Conservation (phyloP, 345 rosid genomes). For the Boechera divaricarpa region DNA sequence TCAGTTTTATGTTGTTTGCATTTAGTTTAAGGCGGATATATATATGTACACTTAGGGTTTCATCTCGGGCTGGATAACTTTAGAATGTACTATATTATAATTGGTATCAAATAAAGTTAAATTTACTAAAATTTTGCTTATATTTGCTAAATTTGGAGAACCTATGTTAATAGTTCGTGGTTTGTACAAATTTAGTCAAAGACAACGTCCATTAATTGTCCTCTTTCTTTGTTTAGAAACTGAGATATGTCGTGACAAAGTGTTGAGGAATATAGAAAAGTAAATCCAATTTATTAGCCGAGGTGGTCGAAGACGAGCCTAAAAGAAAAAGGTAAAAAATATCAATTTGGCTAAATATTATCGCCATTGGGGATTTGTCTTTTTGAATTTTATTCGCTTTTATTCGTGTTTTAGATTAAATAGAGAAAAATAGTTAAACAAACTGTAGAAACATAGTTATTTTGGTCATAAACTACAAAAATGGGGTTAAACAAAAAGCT, state of each 20-base stretch:
- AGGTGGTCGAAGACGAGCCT: too few species aligned
- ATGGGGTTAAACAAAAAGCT: too few species aligned
- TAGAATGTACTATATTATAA: constrained; percentile 26
- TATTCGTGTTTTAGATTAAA: background rate
- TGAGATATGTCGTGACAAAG: background rate
- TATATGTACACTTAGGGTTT: constrained; percentile 1
- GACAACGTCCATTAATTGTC: constrained; percentile 5
- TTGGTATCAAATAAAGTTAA: constrained; percentile 5
- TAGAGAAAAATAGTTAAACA: background rate
- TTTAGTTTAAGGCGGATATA: background rate
- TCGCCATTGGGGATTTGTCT: background rate
- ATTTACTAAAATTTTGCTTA: background rate
- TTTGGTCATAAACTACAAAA: background rate
- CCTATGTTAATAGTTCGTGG: constrained; percentile 5
- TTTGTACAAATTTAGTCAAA: constrained; percentile 30
- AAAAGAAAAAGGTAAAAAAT: too few species aligned
- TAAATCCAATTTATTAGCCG: background rate
- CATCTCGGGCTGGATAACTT: constrained; percentile 7
- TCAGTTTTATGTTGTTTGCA: constrained; percentile 11
- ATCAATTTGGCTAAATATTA: too few species aligned
- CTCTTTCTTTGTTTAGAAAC: constrained; percentile 28
- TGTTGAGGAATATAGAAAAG: constrained; percentile 2
- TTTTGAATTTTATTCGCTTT: background rate
- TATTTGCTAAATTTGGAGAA: constrained; percentile 12
- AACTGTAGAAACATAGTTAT: background rate